Conservation (phyloP, 1,139 yeast genomes). For the Debaryomycetaceae sp. region DNA sequence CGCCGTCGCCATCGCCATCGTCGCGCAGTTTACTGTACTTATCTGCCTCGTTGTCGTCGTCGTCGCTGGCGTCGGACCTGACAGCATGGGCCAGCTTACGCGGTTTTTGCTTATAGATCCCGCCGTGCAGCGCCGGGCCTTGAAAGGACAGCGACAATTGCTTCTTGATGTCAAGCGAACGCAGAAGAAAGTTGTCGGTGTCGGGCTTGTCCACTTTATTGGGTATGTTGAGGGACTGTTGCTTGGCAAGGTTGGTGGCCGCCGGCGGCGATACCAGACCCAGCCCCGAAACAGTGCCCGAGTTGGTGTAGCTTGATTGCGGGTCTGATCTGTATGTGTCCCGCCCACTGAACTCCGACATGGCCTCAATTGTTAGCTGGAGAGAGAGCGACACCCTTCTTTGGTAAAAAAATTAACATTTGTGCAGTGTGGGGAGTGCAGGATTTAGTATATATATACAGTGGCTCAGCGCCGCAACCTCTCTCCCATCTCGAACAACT, state of each 20-base stretch:
- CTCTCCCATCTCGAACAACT: constrained; percentile 10
- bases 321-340: too few species aligned
- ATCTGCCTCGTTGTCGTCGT: constrained; percentile 1
- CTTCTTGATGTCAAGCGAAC: constrained; percentile 35
- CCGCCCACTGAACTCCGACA: too few species aligned
- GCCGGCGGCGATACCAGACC: constrained; percentile 16
- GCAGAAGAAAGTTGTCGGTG: constrained; percentile 25
- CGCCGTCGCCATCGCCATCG: constrained; percentile 21
- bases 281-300: constrained; percentile 17
- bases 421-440: too few species aligned
- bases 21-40: too few species aligned
- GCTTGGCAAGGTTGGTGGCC: constrained; percentile 13
- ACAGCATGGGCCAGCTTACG: constrained; percentile 30
- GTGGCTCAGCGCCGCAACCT: constrained; percentile 6
- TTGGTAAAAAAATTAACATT: too few species aligned
- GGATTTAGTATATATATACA: too few species aligned
- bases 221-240: constrained; percentile 22
- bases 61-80: constrained; percentile 18
- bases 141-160: constrained; percentile 41
- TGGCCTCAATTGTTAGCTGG: too few species aligned
- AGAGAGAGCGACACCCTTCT: too few species aligned
- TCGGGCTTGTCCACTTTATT: constrained; percentile 21
- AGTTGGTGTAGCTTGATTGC: constrained; percentile 13
- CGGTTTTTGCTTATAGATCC: constrained; percentile 39
- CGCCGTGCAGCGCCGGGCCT: constrained; percentile 21